Evolutionary conservation across 129 eudicot species (phyloP), one percentile per base, ranked within the genome.

Genomic region (Artemisia tridentata): DNA sequence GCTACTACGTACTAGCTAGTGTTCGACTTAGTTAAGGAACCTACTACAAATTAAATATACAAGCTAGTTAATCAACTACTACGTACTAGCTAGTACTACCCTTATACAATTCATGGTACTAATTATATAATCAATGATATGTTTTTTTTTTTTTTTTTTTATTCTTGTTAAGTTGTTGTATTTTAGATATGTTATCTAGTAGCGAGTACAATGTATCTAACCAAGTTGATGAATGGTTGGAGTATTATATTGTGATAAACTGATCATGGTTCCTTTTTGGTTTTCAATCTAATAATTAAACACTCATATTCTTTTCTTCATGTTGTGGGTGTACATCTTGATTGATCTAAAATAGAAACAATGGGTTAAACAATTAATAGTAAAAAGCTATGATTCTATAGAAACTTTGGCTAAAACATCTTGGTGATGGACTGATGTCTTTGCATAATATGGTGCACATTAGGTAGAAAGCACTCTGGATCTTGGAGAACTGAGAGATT

Each of bases 391-490:
- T 38, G 45, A 38, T 38, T 38, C 45, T 38, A 7, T 38, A 62
- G 48, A 62, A 77, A 62, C 19, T 19, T 11, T 11, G 48, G 47
- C 0, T 23, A 54, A 46, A 38, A 54, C 54, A 21, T 63, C 41
- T 17, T 27, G 38, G 49, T 50, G 18, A 49, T 57, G 59, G 66
- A 27, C 5, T 27, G 31, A 27, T 27, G 31, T 27, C 14, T 17
- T 66, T 13, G 31, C 59, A 51, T 61, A 19, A 11, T 18, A 74
- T 70, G 53, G 45, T 65, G 77, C 48, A 19, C 65, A 78, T 69
- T 82, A 66, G 83, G 80, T 75, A 76, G 31, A 78, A 71, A 78
- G 75, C 72, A 78, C 81, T 79, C 21, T 75, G 49, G 34, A 76
- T 13, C 16, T 50, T 5, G 10, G 50, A 31, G 62, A 56, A 27